A percentile compares a stretch with the other conserved stretches of the same genome.
phyloP scores from a whole-genome alignment of 2,329 filamentous ascomycete species.

The Septoria linicola region DNA sequence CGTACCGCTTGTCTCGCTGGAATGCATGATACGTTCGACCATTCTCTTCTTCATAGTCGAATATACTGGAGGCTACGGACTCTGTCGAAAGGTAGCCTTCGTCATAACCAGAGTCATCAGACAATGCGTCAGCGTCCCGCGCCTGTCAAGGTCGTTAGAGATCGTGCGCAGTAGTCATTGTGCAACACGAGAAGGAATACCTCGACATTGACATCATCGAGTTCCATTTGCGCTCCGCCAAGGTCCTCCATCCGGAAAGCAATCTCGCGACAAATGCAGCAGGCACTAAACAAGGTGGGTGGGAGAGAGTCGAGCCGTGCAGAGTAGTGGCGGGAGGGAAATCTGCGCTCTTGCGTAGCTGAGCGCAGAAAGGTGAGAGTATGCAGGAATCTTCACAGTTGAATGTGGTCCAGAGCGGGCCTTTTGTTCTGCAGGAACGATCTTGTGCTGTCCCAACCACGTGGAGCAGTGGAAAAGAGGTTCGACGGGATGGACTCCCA shows the following conservation, averaged over 20 bases:
- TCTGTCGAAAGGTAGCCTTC: constrained; percentile 31
- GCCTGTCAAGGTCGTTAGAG: constrained; percentile 5
- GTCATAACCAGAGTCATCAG: constrained; percentile 26
- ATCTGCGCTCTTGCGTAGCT: background rate
- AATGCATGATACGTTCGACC: constrained; percentile 29
- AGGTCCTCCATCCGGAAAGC: constrained; percentile 5
- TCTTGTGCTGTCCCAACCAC: constrained; percentile 10
- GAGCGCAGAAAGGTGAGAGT: background rate
- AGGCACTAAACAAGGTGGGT: too few species aligned
- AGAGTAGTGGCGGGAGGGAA: background rate
- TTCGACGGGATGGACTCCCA: background rate
- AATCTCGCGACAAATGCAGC: background rate
- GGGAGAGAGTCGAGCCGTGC: background rate
- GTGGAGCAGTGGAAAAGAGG: constrained; percentile 12
- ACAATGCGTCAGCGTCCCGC: constrained; percentile 19
- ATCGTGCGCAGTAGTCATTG: background rate
- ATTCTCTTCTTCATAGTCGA: constrained; percentile 26
- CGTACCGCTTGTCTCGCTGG: constrained; percentile 33
- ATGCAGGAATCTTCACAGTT: constrained; percentile 2
- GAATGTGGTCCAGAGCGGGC: constrained; percentile 12
- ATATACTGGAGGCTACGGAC: constrained; percentile 37
- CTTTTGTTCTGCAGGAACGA: constrained; percentile 9
- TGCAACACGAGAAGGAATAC: background rate
- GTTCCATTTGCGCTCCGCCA: constrained; percentile 10
- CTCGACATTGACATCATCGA: constrained; percentile 23